Conservation (phyloP, 371 early-diverging fungal species). For the Mucor racemosus region DNA sequence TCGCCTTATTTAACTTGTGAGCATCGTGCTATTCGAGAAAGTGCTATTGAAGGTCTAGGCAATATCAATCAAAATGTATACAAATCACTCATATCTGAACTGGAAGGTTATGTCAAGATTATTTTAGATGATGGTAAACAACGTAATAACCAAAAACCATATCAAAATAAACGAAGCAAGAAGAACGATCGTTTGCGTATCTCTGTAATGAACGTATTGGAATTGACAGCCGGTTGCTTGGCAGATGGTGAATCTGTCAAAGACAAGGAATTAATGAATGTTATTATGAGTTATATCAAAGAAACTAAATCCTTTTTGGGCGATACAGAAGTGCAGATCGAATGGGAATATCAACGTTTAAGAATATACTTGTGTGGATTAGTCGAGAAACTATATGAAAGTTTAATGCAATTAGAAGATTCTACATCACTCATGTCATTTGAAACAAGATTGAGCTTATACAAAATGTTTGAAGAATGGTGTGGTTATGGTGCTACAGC, state of each 20-base stretch:
- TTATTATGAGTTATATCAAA: conserved; percentile 73
- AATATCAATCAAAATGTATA: conserved; percentile 72
- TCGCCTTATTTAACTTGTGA: conserved; percentile 76
- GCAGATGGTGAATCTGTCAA: conserved; percentile 57
- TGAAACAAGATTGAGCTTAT: conserved; percentile 77
- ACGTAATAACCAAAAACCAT: conserved; percentile 60
- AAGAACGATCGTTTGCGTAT: conserved; percentile 76
- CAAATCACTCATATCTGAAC: conserved; percentile 68
- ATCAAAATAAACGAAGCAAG: conserved; percentile 66
- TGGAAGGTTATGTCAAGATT: conserved; percentile 65
- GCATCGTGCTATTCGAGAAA: conserved; percentile 71
- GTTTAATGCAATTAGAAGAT: conserved; percentile 51
- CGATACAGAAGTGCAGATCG: conserved; percentile 75
- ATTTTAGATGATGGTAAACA: conserved; percentile 74
- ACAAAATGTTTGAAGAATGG: conserved; percentile 92
- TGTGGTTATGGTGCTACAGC: conserved; percentile 84
- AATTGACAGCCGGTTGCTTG: conserved; percentile 75
- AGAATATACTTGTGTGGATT: conserved; percentile 88
- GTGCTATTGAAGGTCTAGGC: conserved; percentile 74
- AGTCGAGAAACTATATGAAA: conserved; percentile 82
- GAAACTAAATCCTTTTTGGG: conserved; percentile 74
- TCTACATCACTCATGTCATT: conserved; percentile 71
- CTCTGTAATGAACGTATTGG: conserved; percentile 75
- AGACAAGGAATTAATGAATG: conserved; percentile 67
- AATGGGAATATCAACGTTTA: conserved; percentile 89